Base-by-base conservation (phyloP, 352 stramenopile species). In the Globisporangium okanoganense region DNA sequence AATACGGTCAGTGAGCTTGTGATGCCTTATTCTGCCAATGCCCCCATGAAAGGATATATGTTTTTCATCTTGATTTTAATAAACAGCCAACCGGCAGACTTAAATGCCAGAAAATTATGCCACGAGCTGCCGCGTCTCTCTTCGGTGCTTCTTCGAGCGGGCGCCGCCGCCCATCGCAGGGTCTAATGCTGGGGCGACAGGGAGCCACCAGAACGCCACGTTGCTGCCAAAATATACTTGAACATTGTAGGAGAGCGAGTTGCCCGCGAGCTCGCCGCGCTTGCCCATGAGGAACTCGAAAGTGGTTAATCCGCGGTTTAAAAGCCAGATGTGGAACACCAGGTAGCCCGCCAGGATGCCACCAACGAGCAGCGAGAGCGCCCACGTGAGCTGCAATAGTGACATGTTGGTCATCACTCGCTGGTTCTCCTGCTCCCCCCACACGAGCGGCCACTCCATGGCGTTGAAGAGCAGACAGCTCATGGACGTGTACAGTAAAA, bases 311-410 rank as follows among this genome's bases (percentile, higher is more conserved):
- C 85, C 85, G 29, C 68, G 59, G 7, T 67, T 58, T 25, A 95
- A 62, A 22, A 95, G 65, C 73, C 80, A 93, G 29, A 93, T 20
- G 66, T 95, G 80, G 65, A 93, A 95, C 27, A 65, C 43, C 53
- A 90, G 79, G 69, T 93, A 95, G 44, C 82, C 77, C 9, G 70
- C 59, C 36, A 95, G 68, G 16, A 93, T 44, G 35, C 62, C n/a
- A 7, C 83, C 85, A 10, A 93, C 60, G 1, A 71, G 63, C 0
- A 91, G 54, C 29, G 79, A 75, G 50, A 93, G 67, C 14, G 64
- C 56, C 74, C 77, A 88, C 13, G 60, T 66, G 60, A 79, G 61
- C 50, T 81, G 71, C 40, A 92, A 67, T 20, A 76, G 50, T 25
- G 61, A 61, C 57, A 59, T 70, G 35, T 65, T 66, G 35, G 41